Conservation (phyloP, 495 filamentous ascomycete species). For the Penicillium manginii region DNA sequence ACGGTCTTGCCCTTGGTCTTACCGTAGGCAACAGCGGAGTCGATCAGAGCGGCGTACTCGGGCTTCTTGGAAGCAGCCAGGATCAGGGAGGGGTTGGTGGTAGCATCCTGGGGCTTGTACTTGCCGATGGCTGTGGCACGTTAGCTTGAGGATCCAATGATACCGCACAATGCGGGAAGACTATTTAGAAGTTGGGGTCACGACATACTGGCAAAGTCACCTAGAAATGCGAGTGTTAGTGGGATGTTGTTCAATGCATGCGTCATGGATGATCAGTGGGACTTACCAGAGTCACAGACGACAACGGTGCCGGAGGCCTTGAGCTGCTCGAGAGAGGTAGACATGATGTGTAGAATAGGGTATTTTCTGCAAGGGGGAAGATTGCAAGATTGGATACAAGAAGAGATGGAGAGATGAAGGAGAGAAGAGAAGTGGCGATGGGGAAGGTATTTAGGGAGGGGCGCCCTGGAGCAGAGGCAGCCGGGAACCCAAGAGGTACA, state of each 20-base stretch:
- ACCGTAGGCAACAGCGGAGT: slow-evolving; percentile 81
- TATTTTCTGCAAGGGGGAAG: slow-evolving; percentile 6
- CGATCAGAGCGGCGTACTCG: slow-evolving; percentile 92
- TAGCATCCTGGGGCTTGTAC: slow-evolving; percentile 99
- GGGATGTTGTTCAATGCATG: slow-evolving; percentile 15
- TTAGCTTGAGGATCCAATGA: slow-evolving; percentile 17
- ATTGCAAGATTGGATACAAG: slow-evolving; percentile 20
- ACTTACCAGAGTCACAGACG: slow-evolving; percentile 93
- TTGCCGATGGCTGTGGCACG: slow-evolving; percentile 83
- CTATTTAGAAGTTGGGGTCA: slow-evolving; percentile 27
- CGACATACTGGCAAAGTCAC: slow-evolving; percentile 80
- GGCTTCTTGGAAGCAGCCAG: slow-evolving; percentile 97
- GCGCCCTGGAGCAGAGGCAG: slow-evolving; percentile 20
- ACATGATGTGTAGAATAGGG: slow-evolving; percentile 57
- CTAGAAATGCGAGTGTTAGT: slow-evolving; percentile 41
- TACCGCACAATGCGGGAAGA: neutral
- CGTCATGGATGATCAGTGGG: slow-evolving; percentile 8
- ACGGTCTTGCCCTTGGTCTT: slow-evolving; percentile 69
- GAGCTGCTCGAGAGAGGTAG: slow-evolving; percentile 90
- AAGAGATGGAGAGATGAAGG: slow-evolving; percentile 21
- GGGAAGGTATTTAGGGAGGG: slow-evolving; percentile 33
- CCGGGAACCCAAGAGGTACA: slow-evolving; percentile 24
- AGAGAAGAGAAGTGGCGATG: slow-evolving; percentile 36
- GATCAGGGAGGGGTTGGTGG: slow-evolving; percentile 98
- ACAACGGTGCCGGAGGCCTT: slow-evolving; percentile 96